Evolutionary conservation across 345 rosid species (phyloP), one percentile per base, ranked within the genome.

Genomic region (Syzygium grande): DNA sequence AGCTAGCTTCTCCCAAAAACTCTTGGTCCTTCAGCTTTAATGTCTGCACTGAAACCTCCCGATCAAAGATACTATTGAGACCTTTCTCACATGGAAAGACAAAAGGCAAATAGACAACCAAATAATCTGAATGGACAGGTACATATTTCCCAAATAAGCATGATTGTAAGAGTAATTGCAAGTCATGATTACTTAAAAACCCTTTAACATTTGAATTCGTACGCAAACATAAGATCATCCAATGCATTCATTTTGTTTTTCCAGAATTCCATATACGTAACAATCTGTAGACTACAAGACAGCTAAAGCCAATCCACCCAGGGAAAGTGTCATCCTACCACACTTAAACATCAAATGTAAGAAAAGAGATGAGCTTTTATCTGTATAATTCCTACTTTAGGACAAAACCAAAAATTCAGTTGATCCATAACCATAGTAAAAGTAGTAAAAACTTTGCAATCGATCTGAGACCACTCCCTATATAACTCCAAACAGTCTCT

Each of bases 1-100:
- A 95, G 1, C 86, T 92, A 84, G 96, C 94, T 92, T 97, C 97
- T 92, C 97, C 99, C 88, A 97, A 89, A 89, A 92, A 97, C n/a
- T 97, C 87, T 78, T 88, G 89, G 27, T 88, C 89, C 38, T 86
- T 58, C 89, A 88, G 79, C 17, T 86, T 88, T 83, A 88, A 16
- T 0, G 55, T 77, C 89, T 88, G 87, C 83, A 88, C 5, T 68
- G 46, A 68, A 68, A 68, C 79, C 79, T 68, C 58, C 86, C 86
- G 1, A 54, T 54, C 65, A 52, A 30, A 27, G 7, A 15, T 85
- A 54, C 61, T 30, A 85, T 54, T 38, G 58, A 68, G 19, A 68
- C 34, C 61, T 52, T 30, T n/a, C 68, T 29, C 61, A 30, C 25
- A 54, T 30, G 51, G 51, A 15, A 54, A 53, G 79, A 68, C 79